Evolutionary conservation across 441 rosid species (phyloP), one percentile per base, ranked within the genome.

Genomic region (Theobroma grandiflorum): DNA sequence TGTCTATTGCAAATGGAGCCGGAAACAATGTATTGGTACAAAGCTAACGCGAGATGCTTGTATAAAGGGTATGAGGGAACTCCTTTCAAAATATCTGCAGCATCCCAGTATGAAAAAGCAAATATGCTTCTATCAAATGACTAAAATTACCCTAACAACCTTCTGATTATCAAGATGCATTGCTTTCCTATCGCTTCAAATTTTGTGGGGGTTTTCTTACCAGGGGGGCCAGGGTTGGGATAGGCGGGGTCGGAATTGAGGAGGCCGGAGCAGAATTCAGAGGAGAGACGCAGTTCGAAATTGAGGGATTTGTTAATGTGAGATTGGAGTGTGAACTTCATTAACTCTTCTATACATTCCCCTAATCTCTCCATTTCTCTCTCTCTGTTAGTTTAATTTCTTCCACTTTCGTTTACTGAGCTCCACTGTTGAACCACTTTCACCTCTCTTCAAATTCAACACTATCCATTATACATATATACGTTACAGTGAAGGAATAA

Each of bases 191-290:
- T 69, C 5, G 37, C 12, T 12, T 22, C 52, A 43, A 22, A 1
- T 4, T 65, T 38, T 18, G 31, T 26, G 31, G 31, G 31, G 31
- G 31, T 72, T 49, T 8, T 7, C 26, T 58, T 75, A 84, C 77
- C 75, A 52, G 55, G 70, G 4, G 40, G 37, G 66, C 6, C 43
- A 8, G 43, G 67, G 42, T 4, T 49, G 79, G 50, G 63, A 74
- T 75, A 82, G 80, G 71, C 5, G 7, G 86, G 82, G 4, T 89
- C 89, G 63, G 70, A 82, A 62, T 40, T 11, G 62, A 95, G 88
- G 72, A 94, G 93, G 38, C 82, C 78, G 74, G 89, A 87, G 89
- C 92, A 91, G 83, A 91, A 91, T 49, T 88, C 85, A 8, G 37
- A 70, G 42, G 90, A 88, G 18, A 96, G 84, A 63, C 72, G 79